Evolutionary conservation across 345 rosid genomes (phyloP).

Genomic region (Clausena lansium): DNA sequence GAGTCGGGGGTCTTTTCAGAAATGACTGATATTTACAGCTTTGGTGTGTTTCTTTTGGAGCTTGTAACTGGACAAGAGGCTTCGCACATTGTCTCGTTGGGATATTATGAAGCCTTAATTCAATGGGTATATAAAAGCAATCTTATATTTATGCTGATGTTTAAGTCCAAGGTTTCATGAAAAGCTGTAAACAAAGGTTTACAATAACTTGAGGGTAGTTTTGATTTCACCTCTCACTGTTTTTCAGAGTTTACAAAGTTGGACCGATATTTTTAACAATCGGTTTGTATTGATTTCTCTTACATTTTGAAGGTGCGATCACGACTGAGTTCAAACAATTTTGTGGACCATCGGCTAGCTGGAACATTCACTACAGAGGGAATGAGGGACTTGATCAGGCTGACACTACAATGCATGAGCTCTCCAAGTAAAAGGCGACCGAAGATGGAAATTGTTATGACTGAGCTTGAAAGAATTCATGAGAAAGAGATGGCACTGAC

Average conservation of each 20-base stretch:
- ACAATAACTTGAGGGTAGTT: not conserved
- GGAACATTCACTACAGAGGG: constrained; percentile 57
- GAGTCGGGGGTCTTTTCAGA: constrained; percentile 36
- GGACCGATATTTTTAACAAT: no score
- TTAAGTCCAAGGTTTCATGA: not conserved
- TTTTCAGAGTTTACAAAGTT: not conserved
- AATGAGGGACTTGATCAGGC: constrained; percentile 38
- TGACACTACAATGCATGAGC: constrained; percentile 46
- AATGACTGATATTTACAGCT: constrained; percentile 59
- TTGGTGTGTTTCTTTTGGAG: constrained; percentile 70
- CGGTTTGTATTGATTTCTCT: not conserved
- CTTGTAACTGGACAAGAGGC: constrained; percentile 53
- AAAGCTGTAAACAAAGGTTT: not conserved
- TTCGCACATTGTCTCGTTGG: constrained; percentile 19
- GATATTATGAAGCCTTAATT: constrained; percentile 41
- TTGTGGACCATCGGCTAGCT: constrained; percentile 49
- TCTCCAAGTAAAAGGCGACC: constrained; percentile 39
- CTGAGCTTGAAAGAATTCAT: constrained; percentile 50
- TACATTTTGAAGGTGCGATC: constrained; percentile 40
- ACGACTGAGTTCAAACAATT: constrained; percentile 30
- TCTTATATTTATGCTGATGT: not conserved
- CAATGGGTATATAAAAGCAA: constrained; percentile 40
- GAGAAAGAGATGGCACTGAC: constrained; percentile 53
- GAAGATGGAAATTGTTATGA: constrained; percentile 46
- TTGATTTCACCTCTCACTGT: no score